These are phyloP conservation scores for Torulaspora microellipsoides DNA, from an alignment of 805 yeast species.

Conservation along the genomic window DNA sequence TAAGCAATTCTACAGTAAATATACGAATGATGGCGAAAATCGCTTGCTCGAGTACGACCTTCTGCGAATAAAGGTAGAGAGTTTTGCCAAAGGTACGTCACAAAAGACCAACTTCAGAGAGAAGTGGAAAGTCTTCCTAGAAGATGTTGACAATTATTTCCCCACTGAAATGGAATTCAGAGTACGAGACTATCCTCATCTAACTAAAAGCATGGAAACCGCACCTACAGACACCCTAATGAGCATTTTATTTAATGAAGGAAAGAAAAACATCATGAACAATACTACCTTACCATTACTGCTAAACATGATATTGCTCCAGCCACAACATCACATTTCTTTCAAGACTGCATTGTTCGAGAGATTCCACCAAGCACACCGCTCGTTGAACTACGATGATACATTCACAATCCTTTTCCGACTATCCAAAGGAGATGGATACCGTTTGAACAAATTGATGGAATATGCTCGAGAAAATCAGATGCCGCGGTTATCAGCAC, in stretches of 20 bases:
- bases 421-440: slow-evolving; percentile 9
- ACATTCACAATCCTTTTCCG: slow-evolving; percentile 11
- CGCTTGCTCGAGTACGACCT: slow-evolving; percentile 19
- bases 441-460: slow-evolving; percentile 5
- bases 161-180: slow-evolving; percentile 7
- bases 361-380: slow-evolving; percentile 8
- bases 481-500: slow-evolving; percentile 2
- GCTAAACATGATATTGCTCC: slow-evolving; percentile 24
- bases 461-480: slow-evolving; percentile 6
- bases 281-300: slow-evolving; percentile 21
- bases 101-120: slow-evolving; percentile 21
- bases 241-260: slow-evolving; percentile 19
- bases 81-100: slow-evolving; percentile 26
- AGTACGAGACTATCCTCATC: slow-evolving; percentile 28
- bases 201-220: slow-evolving; percentile 16
- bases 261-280: slow-evolving; percentile 18
- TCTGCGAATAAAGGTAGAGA: slow-evolving; percentile 26
- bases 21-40: slow-evolving; percentile 12
- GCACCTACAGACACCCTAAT: slow-evolving; percentile 10
- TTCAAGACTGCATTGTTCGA: slow-evolving; percentile 13
- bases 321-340: slow-evolving; percentile 8
- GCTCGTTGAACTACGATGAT: slow-evolving; percentile 6
- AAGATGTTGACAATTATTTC: slow-evolving; percentile 26
- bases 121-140: slow-evolving; percentile 33
- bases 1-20: slow-evolving; percentile 7